These are phyloP conservation scores for Gynandropsis gynandra DNA, from an alignment of 345 rosid species.

Conservation along the genomic window DNA sequence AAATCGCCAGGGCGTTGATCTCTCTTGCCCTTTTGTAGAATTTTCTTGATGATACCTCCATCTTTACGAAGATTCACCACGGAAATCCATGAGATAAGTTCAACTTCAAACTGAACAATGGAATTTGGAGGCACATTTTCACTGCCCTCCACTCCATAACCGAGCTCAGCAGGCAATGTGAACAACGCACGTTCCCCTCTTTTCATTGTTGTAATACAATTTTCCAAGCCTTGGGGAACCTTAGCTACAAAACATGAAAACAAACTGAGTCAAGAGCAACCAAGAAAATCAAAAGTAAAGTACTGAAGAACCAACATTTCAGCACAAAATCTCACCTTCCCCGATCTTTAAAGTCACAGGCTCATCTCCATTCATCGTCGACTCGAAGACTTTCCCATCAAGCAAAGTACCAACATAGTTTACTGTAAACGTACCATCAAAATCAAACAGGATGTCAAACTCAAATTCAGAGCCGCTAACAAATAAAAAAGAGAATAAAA, in stretches of 20 bases:
- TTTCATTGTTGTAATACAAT: slow-evolving; percentile 45
- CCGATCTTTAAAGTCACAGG: slow-evolving; percentile 43
- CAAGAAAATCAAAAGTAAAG: not conserved
- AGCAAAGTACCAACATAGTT: slow-evolving; percentile 44
- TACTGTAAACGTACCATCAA: slow-evolving; percentile 30
- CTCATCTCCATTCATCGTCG: slow-evolving; percentile 35
- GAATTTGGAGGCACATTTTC: slow-evolving; percentile 41
- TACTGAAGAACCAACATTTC: not conserved
- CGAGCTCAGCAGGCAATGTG: slow-evolving; percentile 43
- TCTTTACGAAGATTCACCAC: slow-evolving; percentile 49
- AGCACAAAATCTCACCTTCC: slow-evolving; percentile 26
- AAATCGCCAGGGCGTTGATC: slow-evolving; percentile 39
- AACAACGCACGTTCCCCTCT: slow-evolving; percentile 52
- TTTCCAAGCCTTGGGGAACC: slow-evolving; percentile 34
- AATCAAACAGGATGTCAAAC: not conserved
- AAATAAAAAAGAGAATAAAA: too few species aligned
- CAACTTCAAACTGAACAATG: slow-evolving; percentile 39
- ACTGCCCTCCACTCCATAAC: slow-evolving; percentile 36
- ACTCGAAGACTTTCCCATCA: slow-evolving; percentile 43
- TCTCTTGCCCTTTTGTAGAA: slow-evolving; percentile 38
- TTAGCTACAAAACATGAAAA: not conserved
- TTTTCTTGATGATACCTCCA: slow-evolving; percentile 54
- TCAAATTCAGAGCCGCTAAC: too few species aligned
- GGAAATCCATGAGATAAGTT: slow-evolving; percentile 47
- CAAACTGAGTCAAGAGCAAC: too few species aligned